A percentile compares a stretch with the other conserved stretches of the same genome.
These are phyloP conservation scores for Penicillium sp. DNA, from an alignment of 2,329 filamentous ascomycete genomes.

Conservation along the genomic window DNA sequence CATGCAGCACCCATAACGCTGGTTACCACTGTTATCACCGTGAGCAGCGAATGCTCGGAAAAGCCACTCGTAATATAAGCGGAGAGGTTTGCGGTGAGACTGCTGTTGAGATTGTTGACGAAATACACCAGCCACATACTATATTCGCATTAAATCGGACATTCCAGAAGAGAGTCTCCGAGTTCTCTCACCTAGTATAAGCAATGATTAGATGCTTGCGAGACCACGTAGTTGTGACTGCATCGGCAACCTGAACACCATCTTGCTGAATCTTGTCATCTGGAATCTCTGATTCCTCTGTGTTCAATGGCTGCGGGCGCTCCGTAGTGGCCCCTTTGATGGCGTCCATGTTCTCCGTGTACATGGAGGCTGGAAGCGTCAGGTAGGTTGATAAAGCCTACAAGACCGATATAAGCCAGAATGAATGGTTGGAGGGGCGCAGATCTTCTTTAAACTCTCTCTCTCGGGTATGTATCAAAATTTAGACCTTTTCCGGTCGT, in stretches of 20 bases:
- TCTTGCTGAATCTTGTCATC: slow-evolving; percentile 12
- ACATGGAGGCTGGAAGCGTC: neutral
- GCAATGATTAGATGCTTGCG: slow-evolving; percentile 32
- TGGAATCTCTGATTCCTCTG: neutral
- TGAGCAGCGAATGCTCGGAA: slow-evolving; percentile 46
- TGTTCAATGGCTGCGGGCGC: neutral
- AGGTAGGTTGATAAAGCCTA: neutral
- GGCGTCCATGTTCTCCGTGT: neutral
- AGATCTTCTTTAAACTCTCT: neutral
- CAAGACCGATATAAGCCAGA: neutral
- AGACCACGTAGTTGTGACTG: slow-evolving; percentile 28
- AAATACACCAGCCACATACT: slow-evolving; percentile 41
- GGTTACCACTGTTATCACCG: slow-evolving; percentile 48
- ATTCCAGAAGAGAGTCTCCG: slow-evolving; percentile 35
- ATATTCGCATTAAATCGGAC: neutral
- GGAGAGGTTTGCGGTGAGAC: slow-evolving; percentile 34
- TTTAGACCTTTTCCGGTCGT: no score
- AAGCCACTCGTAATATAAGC: slow-evolving; percentile 48
- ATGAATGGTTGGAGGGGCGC: neutral
- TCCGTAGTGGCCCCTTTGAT: neutral
- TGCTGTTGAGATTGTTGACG: slow-evolving; percentile 35
- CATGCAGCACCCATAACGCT: slow-evolving; percentile 49
- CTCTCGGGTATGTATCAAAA: neutral
- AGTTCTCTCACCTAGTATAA: slow-evolving; percentile 41
- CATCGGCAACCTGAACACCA: slow-evolving; percentile 20